Evolutionary conservation across 202 grass and related monocot genomes (phyloP).

Genomic region (Dendrocalamus latiflorus): DNA sequence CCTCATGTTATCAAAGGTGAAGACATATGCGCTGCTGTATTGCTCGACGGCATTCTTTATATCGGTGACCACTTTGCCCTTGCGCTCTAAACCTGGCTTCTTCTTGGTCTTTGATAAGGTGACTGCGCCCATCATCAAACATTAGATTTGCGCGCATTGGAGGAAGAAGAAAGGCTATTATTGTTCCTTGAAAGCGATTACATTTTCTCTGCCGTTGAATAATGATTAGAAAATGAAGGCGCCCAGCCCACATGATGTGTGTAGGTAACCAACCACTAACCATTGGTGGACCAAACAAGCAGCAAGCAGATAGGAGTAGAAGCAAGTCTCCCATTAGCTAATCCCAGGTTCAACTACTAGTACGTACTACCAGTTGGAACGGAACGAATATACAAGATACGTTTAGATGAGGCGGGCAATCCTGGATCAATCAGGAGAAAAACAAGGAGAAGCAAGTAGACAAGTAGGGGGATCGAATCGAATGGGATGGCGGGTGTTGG

Average conservation of each 20-base stretch:
- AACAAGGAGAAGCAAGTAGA: no score
- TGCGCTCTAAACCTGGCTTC: slow-evolving; percentile 61
- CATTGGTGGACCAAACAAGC: not conserved
- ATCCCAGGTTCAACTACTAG: not conserved
- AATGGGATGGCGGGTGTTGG: no score
- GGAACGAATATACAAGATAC: not conserved
- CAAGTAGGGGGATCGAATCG: no score
- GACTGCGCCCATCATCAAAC: slow-evolving; percentile 30
- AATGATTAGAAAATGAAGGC: no score
- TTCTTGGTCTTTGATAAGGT: slow-evolving; percentile 96
- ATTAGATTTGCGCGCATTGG: not conserved
- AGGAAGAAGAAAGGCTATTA: no score
- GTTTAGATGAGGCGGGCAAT: no score
- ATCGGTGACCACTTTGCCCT: no score
- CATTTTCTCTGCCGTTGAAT: not conserved
- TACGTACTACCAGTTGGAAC: not conserved
- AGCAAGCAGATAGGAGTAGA: no score
- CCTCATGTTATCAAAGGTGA: slow-evolving; percentile 86
- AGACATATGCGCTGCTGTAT: slow-evolving; percentile 60
- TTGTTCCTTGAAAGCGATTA: not conserved
- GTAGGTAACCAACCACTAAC: not conserved
- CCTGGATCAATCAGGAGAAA: no score
- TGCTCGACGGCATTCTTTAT: slow-evolving; percentile 59
- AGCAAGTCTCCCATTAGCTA: not conserved
- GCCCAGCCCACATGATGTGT: not conserved